phyloP scores from a whole-genome alignment of 805 yeast genomes.

The Cyberlindnera lachancei region DNA sequence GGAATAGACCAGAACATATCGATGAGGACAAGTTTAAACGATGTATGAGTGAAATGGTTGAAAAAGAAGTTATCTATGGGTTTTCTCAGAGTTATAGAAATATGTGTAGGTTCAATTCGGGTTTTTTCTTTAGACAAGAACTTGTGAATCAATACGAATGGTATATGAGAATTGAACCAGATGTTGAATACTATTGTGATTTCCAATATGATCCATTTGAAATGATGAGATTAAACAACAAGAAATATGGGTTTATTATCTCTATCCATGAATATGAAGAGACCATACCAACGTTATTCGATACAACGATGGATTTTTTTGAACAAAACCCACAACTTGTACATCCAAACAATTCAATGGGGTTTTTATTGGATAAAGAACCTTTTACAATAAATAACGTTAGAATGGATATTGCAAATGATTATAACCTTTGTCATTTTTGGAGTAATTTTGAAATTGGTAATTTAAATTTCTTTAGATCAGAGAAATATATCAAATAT shows the following conservation, averaged over 20 bases:
- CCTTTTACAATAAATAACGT: conserved; percentile 27
- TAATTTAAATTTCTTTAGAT: conserved; percentile 59
- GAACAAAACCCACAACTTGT: conserved; percentile 50
- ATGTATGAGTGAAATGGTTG: conserved; percentile 35
- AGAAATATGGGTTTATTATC: conserved; percentile 84
- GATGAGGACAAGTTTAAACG: conserved; percentile 48
- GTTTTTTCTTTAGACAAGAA: conserved; percentile 78
- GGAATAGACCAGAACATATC: conserved; percentile 73
- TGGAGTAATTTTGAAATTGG: conserved; percentile 87
- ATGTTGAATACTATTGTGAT: conserved; percentile 83
- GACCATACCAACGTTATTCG: conserved; percentile 85
- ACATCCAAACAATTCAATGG: conserved; percentile 57
- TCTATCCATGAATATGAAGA: conserved; percentile 73
- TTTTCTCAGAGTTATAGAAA: conserved; percentile 66
- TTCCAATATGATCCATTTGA: conserved; percentile 82
- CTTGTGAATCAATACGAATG: conserved; percentile 68
- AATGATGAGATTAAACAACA: conserved; percentile 65
- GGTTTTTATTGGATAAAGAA: conserved; percentile 46
- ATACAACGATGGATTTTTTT: conserved; percentile 55
- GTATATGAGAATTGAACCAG: conserved; percentile 96
- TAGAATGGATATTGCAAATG: conserved; percentile 31
- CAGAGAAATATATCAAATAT: conserved; percentile 51
- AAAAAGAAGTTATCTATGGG: conserved; percentile 54
- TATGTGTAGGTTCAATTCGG: conserved; percentile 94
- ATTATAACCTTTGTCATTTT: conserved; percentile 75